Evolutionary conservation across 176 grass and related monocot genomes (phyloP), one percentile per base, ranked within the genome.

Genomic region (Carex parvula): DNA sequence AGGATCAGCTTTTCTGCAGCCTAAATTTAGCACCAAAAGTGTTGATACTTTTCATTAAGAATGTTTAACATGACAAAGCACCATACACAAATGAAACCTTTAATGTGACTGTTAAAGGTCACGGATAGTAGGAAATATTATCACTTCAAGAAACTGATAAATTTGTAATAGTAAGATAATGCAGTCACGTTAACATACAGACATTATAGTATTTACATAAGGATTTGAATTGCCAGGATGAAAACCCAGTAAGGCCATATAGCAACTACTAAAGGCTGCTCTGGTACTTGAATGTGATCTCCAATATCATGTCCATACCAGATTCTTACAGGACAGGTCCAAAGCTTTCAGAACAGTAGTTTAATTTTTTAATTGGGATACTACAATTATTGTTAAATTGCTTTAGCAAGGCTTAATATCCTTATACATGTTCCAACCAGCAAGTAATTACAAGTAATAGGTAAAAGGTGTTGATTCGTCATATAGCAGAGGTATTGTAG

Each of bases 1-100:
- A 99, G 85, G 67, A 99, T 84, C 65, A 86, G 91, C 78, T 99
- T 99, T 88, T 95, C 83, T 76, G 61, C 54, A 87, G 90, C 89
- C 95, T 98, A 88, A 84, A 87, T 54, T 64, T 80, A 81, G 82
- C 48, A 81, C 66, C 72, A 39, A 64, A 33, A 33, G 20, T 13
- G 42, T 26, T 7, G 18, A 56, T 78, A 52, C 24, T 46, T 63
- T 64, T 81, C 59, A 46, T 71, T 17, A 78, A 57, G 48, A 78
- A 64, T 22, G 33, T 46, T 81, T 63, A 64, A 81, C 18, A 81
- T 26, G 41, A 81, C 79, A 81, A 42, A 24, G 18, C 30, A 81
- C 16, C n/a, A 62, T 41, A 33, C 75, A 79, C 75, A 39, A 17
- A 79, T 71, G 37, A 13, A 81, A 63, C 56, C 58, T 3, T 64